Evolutionary conservation across 768 basidiomycete genomes (phyloP), one percentile per base, ranked within the genome.

Genomic region (Daedaleopsis sinensis): DNA sequence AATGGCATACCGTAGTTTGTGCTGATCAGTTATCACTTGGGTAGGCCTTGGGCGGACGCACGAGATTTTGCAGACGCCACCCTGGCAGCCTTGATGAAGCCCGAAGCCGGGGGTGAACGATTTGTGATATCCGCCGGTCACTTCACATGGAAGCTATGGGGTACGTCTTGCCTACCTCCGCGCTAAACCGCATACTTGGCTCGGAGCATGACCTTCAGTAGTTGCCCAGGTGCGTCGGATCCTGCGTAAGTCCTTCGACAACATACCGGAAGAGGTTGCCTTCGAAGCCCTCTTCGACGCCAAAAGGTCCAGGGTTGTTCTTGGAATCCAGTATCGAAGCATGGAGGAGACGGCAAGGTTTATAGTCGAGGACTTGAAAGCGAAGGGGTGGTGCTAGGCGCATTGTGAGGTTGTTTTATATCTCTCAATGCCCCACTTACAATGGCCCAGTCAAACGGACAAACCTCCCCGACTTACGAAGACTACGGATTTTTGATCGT

Each of bases 61-160:
- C 67, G 67, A 37, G 67, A 68, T 23, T 48, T 63, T 46, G 61
- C 52, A 12, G 42, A 42, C 2, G 67, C 65, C 6, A 65, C 64
- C 23, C 27, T 61, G 7, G 49, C 49, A 7, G 46, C 67, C 3
- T 56, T 68, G 11, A 18, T 65, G 24, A 58, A 65, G 10, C 66
- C 69, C 6, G 71, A 68, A 37, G 78, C 79, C 5, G 72, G 70
- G 12, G 74, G 74, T 13, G 65, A 79, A 59, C 67, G 79, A 42
- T 76, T 78, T 71, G 71, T 79, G 60, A 70, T 71, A 46, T 39
- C 27, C 15, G 23, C 16, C 35, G 58, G 77, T 23, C 32, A 19
- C 4, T 66, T 35, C 27, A 38, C 37, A 12, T 64, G 62, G 65
- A 51, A 61, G 37, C 58, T 64, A 23, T 64, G 39, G 32, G 48